These are phyloP conservation scores for Agroathelia rolfsii DNA, from an alignment of 1,284 basidiomycete species.

Conservation along the genomic window DNA sequence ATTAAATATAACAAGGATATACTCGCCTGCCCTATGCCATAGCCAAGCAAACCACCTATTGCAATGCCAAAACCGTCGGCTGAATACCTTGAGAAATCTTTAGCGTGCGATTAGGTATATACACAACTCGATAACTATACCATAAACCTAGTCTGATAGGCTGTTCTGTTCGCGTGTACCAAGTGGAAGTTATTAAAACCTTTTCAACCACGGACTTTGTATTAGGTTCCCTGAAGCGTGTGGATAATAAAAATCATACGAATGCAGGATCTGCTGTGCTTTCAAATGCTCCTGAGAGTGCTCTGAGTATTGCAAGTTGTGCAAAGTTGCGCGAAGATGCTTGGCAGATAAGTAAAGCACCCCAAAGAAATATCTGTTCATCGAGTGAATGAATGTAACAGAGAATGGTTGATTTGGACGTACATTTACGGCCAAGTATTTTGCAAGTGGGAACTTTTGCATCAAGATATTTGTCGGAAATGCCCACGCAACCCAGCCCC, in stretches of 20 bases:
- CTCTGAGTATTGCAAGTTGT: slow-evolving; percentile 28
- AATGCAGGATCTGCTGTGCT: slow-evolving; percentile 24
- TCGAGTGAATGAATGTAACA: neutral
- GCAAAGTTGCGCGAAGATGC: slow-evolving; percentile 30
- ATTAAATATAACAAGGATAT: neutral
- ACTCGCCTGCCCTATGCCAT: slow-evolving; percentile 17
- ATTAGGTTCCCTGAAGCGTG: too few species aligned
- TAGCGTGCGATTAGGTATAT: slow-evolving; percentile 1
- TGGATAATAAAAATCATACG: too few species aligned
- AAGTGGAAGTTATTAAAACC: slow-evolving; percentile 28
- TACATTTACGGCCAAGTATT: slow-evolving; percentile 31
- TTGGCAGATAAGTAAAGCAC: slow-evolving; percentile 32
- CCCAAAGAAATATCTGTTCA: slow-evolving; percentile 31
- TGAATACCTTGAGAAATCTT: slow-evolving; percentile 1
- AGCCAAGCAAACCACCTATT: slow-evolving; percentile 20
- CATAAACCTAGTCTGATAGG: slow-evolving; percentile 26
- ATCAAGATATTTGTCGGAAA: slow-evolving; percentile 36
- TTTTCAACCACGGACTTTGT: too few species aligned
- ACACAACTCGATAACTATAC: slow-evolving; percentile 22
- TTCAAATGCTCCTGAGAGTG: slow-evolving; percentile 32
- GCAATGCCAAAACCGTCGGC: slow-evolving; percentile 20
- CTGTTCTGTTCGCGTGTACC: slow-evolving; percentile 32
- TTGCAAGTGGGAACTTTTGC: slow-evolving; percentile 32
- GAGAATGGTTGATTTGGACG: slow-evolving; percentile 4
- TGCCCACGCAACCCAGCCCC: slow-evolving; percentile 35